Base-by-base conservation (phyloP, 2,329 filamentous ascomycete genomes). In the Sclerotinia subarctica region DNA sequence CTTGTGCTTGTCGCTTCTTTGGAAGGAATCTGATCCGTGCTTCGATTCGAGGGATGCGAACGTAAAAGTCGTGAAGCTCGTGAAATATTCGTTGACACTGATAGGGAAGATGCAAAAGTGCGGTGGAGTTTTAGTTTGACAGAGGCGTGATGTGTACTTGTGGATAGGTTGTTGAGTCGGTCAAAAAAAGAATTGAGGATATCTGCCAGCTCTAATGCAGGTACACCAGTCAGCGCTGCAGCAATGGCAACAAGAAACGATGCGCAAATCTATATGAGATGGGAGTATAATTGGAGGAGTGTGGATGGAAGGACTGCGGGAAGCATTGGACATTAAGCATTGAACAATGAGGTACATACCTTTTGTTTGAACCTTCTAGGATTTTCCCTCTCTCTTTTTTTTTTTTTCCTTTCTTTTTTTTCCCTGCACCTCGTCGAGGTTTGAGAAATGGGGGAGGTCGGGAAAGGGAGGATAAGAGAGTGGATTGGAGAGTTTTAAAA, bases 191-290 rank as follows among this genome's bases (percentile, higher is more conserved):
- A 72, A 73, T 73, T 71, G 72, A 72, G 71, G 70, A 69, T 70
- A 73, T 73, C 70, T 72, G 69, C 74, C 72, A 77, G 73, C 73
- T 77, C 74, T 77, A 74, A 76, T 77, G 76, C 76, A 77, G 76
- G 76, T 76, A 76, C 77, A 73, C 71, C 68, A 71, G 71, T 76
- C 74, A 76, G 73, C 73, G 70, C 70, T 74, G 74, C 75, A 77
- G 70, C 70, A 73, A 70, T 68, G 69, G 67, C 67, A 70, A 68
- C 69, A 72, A 69, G 72, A 71, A 70, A 73, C 72, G 57, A 67
- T 72, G 60, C 60, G 66, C 66, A 44, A 29, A 42, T 53, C 5
- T 65, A 51, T 17, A 57, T 19, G 59, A 44, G 59, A 44, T 35
- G 35, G 35, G 8, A 8, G 35, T 68, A 38, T 52, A 35, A 47